phyloP scores from a whole-genome alignment of 371 early-diverging fungal genomes.

The Mucor plumbeus region DNA sequence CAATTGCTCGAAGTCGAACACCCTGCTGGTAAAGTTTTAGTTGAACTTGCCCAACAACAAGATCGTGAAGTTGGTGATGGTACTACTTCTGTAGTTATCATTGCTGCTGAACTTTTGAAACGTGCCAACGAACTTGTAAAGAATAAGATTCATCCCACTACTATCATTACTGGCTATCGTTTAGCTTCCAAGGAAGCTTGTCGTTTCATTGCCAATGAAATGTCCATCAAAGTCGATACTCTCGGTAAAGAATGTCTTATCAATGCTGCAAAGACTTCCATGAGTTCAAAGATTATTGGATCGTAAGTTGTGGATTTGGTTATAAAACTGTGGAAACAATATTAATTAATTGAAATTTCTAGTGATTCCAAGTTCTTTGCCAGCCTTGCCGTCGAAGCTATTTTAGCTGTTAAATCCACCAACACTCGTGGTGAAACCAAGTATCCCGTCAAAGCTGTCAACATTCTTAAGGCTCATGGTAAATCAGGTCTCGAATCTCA shows the following conservation, averaged over 20 bases:
- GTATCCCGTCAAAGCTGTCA: conserved; percentile 98
- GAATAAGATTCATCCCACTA: conserved; percentile 98
- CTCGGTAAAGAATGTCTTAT: conserved; percentile 93
- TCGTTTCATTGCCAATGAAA: conserved; percentile 96
- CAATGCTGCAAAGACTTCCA: conserved; percentile 98
- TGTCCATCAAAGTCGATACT: conserved; percentile 93
- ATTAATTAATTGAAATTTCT: not conserved
- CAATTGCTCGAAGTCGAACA: conserved; percentile 97
- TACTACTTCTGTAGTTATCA: conserved; percentile 99
- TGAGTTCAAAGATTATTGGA: conserved; percentile 99
- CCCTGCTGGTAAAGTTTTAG: conserved; percentile 97
- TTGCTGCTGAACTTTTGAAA: conserved; percentile 97
- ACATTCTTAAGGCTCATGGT: conserved; percentile 99
- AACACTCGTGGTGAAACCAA: conserved; percentile 87
- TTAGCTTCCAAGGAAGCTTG: conserved; percentile 98
- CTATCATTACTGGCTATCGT: conserved; percentile 98
- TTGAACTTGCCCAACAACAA: conserved; percentile 99
- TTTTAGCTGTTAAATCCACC: conserved; percentile 90
- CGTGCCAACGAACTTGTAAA: conserved; percentile 97
- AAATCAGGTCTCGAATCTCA: conserved; percentile 92
- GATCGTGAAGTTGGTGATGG: conserved; percentile 99
- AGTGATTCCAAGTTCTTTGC: conserved; percentile 96
- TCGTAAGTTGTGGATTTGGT: conserved; percentile 56
- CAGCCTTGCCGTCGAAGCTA: conserved; percentile 95
- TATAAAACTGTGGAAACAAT: not conserved